Conservation (phyloP, 129 eudicot species). For the Daucus carota region DH1_v3.0 NC_030384.2:48047501-48048000, state of each 20-base stretch:
- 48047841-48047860: constrained; percentile 83
- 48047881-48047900: constrained; percentile 97
- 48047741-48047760: constrained; percentile 90
- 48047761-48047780: constrained; percentile 99
- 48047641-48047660: neutral
- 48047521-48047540: neutral
- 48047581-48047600: neutral
- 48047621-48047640: neutral
- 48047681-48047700: neutral
- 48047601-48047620: neutral
- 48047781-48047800: constrained; percentile 92
- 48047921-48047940: constrained; percentile 93
- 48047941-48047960: constrained; percentile 88
- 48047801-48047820: constrained; percentile 87
- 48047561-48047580: neutral
- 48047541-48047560: neutral
- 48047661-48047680: neutral
- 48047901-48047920: constrained; percentile 85
- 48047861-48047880: constrained; percentile 89
- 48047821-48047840: constrained; percentile 90
- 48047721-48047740: constrained; percentile 72
- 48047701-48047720: constrained; percentile 64
- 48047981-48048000: constrained; percentile 98
- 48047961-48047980: constrained; percentile 89
- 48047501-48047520: neutral